Evolutionary conservation across 441 rosid genomes (phyloP).

Genomic region (Syzygium syzygioides): DNA sequence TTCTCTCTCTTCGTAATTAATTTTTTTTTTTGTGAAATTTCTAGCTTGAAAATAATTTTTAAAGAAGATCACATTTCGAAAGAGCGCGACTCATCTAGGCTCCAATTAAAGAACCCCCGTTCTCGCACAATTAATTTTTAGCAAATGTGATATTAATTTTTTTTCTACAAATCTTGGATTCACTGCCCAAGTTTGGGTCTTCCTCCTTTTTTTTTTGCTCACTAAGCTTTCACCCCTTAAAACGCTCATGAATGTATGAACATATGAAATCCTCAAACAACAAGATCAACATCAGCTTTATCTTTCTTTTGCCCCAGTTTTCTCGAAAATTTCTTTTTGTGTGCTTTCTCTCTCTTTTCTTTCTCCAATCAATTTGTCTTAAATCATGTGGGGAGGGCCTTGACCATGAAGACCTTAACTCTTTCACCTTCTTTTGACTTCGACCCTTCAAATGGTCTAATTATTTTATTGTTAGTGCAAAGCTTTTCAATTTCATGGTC

Average conservation of each 20-base stretch:
- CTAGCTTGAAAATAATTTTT: background rate
- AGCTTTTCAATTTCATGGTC: background rate
- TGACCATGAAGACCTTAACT: background rate
- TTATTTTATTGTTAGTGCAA: background rate
- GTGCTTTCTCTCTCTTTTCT: background rate
- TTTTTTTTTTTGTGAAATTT: too few species aligned
- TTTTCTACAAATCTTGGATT: background rate
- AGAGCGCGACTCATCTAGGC: too few species aligned
- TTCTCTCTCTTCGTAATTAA: too few species aligned
- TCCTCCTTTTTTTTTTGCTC: background rate
- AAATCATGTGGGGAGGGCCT: background rate
- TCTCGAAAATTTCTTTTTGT: background rate
- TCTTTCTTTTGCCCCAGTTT: background rate
- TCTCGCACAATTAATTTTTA: too few species aligned
- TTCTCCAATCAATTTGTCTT: background rate
- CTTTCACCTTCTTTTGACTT: background rate
- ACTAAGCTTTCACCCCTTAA: background rate
- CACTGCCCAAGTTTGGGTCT: background rate
- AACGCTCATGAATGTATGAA: background rate
- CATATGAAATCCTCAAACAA: too few species aligned
- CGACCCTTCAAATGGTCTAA: background rate
- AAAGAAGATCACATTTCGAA: too few species aligned
- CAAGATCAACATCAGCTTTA: background rate
- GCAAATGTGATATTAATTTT: background rate
- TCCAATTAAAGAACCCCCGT: too few species aligned